Base-by-base conservation (phyloP, 2,329 filamentous ascomycete species). In the Epichloe festucae region DNA sequence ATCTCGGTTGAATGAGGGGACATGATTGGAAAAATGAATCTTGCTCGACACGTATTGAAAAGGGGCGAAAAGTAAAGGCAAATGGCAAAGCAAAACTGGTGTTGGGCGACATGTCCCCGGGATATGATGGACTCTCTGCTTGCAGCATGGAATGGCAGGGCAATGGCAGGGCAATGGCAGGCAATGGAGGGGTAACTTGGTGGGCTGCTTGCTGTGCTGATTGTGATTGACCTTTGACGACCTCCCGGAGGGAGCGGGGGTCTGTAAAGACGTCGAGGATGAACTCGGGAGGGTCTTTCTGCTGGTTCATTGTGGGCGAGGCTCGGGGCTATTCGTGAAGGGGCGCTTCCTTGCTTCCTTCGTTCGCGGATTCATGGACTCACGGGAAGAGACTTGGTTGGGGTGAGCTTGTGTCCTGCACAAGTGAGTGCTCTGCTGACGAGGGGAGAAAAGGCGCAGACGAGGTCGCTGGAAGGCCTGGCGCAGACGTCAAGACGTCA, bases 211-310 rank as follows among this genome's bases (percentile, higher is more conserved):
- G 27, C 21, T 21, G 21, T 21, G 21, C 21, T 21, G 21, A 1
- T 23, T 6, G 6, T 59, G 23, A 8, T 27, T 27, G 67, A 90
- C 90, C 91, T 81, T 91, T 90, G 56, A 97, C 84, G 51, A 97
- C 85, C 65, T 97, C 91, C 67, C 87, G 88, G 58, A 96, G 88
- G 51, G 86, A 93, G 43, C 81, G 80, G 49, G 89, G 87, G 70
- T 97, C 93, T 53, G 90, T 87, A 67, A 96, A 94, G 64, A 95
- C 84, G 66, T 96, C 90, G 65, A 98, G 80, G 59, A 87, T 88
- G 72, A 95, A 95, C 70, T 96, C 89, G 61, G 89, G 88, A 53
- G 87, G 82, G 50, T 67, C 70, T 53, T 73, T 72, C 54, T 72
- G 70, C 53, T 77, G 74, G 73, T 77, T 78, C 55, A 54, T 56